A percentile compares a stretch with the other conserved stretches of the same genome.
Evolutionary conservation across 768 basidiomycete species (phyloP).

Genomic region (Pisolithus marmoratus): DNA sequence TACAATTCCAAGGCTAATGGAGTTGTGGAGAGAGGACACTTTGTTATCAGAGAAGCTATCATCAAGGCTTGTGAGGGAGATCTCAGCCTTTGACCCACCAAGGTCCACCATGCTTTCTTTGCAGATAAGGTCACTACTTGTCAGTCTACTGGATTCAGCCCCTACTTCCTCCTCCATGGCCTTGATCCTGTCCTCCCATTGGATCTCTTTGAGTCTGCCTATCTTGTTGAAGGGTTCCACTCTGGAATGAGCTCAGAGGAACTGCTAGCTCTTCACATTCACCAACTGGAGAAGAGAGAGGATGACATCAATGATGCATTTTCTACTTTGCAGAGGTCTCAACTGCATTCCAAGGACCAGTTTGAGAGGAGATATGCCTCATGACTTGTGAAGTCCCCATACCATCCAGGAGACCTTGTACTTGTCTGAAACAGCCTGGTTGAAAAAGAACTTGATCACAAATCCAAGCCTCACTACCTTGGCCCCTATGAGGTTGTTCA

Average conservation of each 20-base stretch:
- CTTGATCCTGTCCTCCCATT: conserved; percentile 20
- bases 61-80: conserved; percentile 21
- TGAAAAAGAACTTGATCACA: no score
- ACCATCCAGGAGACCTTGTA: no score
- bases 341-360: no score
- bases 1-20: conserved; percentile 35
- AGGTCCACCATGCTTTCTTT: conserved; percentile 17
- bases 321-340: no score
- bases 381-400: no score
- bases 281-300: conserved; percentile 17
- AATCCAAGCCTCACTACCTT: no score
- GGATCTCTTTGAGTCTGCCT: conserved; percentile 28
- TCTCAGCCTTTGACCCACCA: conserved; percentile 16
- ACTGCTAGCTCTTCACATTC: conserved; percentile 16
- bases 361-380: no score
- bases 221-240: conserved; percentile 14
- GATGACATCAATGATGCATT: no score
- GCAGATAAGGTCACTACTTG: conserved; percentile 19
- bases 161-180: conserved; percentile 21
- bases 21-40: conserved; percentile 32
- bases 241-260: conserved; percentile 15
- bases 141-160: conserved; percentile 16
- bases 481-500: no score
- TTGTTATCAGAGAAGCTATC: conserved; percentile 26
- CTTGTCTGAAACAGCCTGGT: no score